Percentiles rank a stretch among this genome's conserved stretches.
Conservation (phyloP, 2,329 filamentous ascomycete species). For the Pseudogymnoascus sp. region DNA sequence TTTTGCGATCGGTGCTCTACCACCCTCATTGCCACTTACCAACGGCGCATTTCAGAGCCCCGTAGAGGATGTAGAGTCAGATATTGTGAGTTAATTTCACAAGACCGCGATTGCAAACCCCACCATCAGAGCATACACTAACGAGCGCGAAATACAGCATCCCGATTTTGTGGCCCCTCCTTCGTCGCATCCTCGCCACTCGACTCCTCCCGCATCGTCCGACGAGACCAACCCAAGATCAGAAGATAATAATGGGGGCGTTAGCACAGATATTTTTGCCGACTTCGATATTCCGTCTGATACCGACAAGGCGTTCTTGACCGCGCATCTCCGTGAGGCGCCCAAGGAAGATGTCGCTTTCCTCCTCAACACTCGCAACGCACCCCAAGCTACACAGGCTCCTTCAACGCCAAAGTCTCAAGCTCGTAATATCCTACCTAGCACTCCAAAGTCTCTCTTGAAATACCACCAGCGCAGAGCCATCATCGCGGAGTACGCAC, state of each 20-base stretch:
- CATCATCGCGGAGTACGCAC: background rate
- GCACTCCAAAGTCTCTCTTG: background rate
- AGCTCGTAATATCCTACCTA: background rate
- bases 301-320: background rate
- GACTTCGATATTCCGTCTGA: background rate
- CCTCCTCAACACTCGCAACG: background rate
- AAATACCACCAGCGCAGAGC: slow-evolving; percentile 4
- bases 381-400: background rate
- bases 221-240: background rate
- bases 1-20: slow-evolving; percentile 1
- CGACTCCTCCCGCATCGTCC: background rate
- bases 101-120: background rate
- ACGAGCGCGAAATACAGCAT: background rate
- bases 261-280: background rate
- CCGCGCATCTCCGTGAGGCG: background rate
- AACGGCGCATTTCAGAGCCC: background rate
- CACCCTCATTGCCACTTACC: background rate
- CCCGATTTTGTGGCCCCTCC: slow-evolving; percentile 4
- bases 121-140: background rate
- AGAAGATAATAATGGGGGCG: background rate
- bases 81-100: background rate
- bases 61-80: background rate
- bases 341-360: background rate
- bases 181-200: slow-evolving; percentile 1
- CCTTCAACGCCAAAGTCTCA: background rate